Base-by-base conservation (phyloP, 768 basidiomycete genomes). In the Gloeopeniophorella convolvens region DNA sequence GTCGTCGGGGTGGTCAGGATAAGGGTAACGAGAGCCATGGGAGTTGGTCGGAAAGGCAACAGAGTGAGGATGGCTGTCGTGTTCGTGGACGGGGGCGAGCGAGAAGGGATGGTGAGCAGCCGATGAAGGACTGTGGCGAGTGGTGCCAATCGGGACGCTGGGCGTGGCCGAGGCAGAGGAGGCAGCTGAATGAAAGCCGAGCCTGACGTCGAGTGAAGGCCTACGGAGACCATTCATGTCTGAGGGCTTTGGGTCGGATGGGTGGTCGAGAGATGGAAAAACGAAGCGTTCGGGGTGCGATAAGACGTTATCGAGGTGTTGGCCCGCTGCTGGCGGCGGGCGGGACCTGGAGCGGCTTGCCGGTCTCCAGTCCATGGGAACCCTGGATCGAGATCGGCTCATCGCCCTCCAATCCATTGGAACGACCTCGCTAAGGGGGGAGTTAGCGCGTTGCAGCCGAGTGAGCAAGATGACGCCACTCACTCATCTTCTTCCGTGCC, bases 381-480 rank as follows among this genome's bases (percentile, higher is more conserved):
- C 83, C 20, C 92, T 80, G 12, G 92, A 94, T 60, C 91, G 79
- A 21, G 92, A 95, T 56, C 92, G 78, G 67, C 90, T 93, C 64
- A 91, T 81, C 27, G 88, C 83, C 42, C 91, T 77, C 93, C 92
- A 96, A 62, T 95, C 93, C 92, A 96, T 96, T 23, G 82, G 69
- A 37, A 77, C 76, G 42, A 75, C 73, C 46, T 72, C 70, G 51
- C 83, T 82, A 51, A 59, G 58, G 62, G 50, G 58, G 56, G 50
- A 42, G 54, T 55, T 55, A 60, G 52, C 59, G 54, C 57, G 57
- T 23, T 35, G 59, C 56, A 41, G 59, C 8, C 36, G 45, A 40
- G 56, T 49, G 51, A 35, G 48, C 54, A 63, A 58, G 43, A 35
- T 55, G 62, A 59, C 58, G 56, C 51, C 51, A 81, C 81, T 68